Evolutionary conservation across 495 filamentous ascomycete genomes (phyloP).

Genomic region (Xylaria curta): DNA sequence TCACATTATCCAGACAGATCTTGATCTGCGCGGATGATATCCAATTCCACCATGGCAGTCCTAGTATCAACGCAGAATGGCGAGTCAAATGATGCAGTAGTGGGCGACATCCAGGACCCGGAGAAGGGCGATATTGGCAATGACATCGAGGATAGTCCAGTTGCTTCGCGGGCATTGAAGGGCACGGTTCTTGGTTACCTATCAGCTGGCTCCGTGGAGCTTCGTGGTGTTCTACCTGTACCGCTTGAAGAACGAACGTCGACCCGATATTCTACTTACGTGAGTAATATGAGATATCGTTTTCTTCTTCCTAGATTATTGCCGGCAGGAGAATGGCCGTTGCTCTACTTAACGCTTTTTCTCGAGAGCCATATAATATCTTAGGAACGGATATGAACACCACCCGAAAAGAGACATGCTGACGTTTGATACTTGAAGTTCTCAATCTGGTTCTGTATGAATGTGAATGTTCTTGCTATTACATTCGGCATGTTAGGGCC

Average conservation of each 20-base stretch:
- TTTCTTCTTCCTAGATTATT: background rate
- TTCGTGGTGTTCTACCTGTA: slow-evolving; percentile 58
- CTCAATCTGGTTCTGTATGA: slow-evolving; percentile 48
- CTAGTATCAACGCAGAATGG: background rate
- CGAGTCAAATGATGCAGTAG: background rate
- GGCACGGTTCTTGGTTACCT: background rate
- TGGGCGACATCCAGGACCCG: background rate
- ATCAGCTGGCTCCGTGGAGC: slow-evolving; percentile 42
- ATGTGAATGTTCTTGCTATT: slow-evolving; percentile 39
- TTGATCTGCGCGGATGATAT: background rate
- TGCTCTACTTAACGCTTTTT: background rate
- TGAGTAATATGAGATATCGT: background rate
- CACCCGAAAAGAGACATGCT: background rate
- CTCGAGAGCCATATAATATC: background rate
- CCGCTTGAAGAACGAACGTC: slow-evolving; percentile 58
- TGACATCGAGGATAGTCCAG: background rate
- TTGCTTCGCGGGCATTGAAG: background rate
- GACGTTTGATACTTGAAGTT: slow-evolving; percentile 34
- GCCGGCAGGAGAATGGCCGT: background rate
- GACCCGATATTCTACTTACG: slow-evolving; percentile 51
- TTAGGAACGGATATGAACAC: background rate
- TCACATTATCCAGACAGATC: background rate
- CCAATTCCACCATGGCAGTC: background rate
- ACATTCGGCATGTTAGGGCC: slow-evolving; percentile 64
- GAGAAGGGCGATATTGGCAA: slow-evolving; percentile 5